Evolutionary conservation across 2,329 filamentous ascomycete species (phyloP), one percentile per base, ranked within the genome.

Genomic region (Fusarium sterilihyphosum): DNA sequence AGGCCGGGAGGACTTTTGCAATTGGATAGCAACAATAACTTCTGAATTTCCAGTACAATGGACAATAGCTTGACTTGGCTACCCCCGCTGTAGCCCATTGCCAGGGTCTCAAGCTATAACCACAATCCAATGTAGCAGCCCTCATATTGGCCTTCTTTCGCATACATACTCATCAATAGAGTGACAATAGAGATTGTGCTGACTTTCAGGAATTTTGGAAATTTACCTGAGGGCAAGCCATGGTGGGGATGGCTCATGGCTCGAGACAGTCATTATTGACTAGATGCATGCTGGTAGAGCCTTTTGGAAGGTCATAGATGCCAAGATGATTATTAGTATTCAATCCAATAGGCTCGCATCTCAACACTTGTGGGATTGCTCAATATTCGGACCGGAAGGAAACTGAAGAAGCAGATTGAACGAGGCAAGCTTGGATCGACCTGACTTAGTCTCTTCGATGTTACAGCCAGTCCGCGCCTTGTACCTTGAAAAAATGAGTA

Each of bases 321-420:
- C 8, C 9, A 8, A 5, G 3, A 26, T 1, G 3, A 29, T 11
- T 2, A 20, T 35, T 14, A 5, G 14, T 5, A 29, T 54, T 22
- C 10, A 20, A 38, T 54, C 5, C 5, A 38, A n/a, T 54, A 54
- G 13, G 12, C 6, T 7, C 20, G 2, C 22, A 16, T 16, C 5
- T 38, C 52, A 26, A 29, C 18, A 26, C 52, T 18, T 9, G 2
- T 18, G 2, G 24, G 18, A 13, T 16, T 38, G 6, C 20, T 54
- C 24, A 40, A 12, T 17, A 13, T 38, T 9, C 10, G 35, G n/a
- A 22, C 6, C 14, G 29, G 2, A 5, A 29, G 33, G 31, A 37
- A 9, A 24, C 17, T 26, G 50, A 12, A 14, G 29, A 16, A 50
- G 8, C 11, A 33, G 47, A 16, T 33, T 18, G 29, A n/a, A 33